Conservation (phyloP, 2,329 filamentous ascomycete genomes). For the Oidium heveae region DNA sequence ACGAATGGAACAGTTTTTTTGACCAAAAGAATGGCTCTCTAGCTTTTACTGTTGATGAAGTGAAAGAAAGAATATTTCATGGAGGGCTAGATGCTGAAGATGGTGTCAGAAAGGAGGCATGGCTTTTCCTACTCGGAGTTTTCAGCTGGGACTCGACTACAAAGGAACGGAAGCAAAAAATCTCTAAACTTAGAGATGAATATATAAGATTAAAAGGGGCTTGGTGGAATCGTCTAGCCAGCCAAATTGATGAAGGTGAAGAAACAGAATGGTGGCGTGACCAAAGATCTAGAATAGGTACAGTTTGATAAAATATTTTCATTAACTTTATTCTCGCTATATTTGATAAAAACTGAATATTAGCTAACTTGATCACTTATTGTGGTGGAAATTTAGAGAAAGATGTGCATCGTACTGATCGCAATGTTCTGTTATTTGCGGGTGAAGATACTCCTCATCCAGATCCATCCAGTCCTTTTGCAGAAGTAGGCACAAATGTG, state of each 20-base stretch:
- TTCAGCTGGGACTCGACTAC: conserved; percentile 79
- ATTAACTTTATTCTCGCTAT: too few species aligned
- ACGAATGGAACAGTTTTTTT: conserved; percentile 85
- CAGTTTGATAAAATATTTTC: background rate
- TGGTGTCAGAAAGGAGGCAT: conserved; percentile 84
- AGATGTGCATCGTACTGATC: conserved; percentile 91
- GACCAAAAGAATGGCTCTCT: conserved; percentile 49
- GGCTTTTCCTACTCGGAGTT: conserved; percentile 79
- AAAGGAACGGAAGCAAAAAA: conserved; percentile 60
- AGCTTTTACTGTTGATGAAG: conserved; percentile 63
- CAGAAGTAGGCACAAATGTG: conserved; percentile 79
- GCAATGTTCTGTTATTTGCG: conserved; percentile 79
- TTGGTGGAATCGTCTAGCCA: conserved; percentile 89
- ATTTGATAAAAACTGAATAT: background rate
- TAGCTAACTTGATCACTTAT: conserved; percentile 22
- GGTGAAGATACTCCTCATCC: conserved; percentile 94
- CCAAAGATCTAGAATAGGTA: conserved; percentile 77
- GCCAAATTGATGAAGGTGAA: conserved; percentile 54
- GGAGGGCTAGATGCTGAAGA: conserved; percentile 75
- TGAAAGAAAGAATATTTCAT: conserved; percentile 93
- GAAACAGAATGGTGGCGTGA: conserved; percentile 93
- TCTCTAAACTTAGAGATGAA: conserved; percentile 71
- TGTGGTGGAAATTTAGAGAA: conserved; percentile 48
- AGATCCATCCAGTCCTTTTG: conserved; percentile 85
- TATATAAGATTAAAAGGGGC: conserved; percentile 82